Evolutionary conservation across 805 yeast genomes (phyloP), one percentile per base, ranked within the genome.

Genomic region (Ogataea allantospora): DNA sequence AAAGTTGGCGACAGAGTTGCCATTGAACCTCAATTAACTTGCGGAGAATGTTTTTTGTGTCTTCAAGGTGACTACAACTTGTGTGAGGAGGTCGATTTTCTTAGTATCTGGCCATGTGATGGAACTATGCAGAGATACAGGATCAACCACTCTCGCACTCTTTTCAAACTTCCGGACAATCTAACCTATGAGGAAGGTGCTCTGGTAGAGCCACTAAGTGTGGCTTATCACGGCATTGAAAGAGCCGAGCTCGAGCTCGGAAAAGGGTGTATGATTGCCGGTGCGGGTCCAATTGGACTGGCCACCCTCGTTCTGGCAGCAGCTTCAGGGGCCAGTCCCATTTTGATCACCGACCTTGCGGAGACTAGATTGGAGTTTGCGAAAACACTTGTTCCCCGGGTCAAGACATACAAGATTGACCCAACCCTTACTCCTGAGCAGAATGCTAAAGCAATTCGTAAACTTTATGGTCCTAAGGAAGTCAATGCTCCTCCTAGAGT

Each of bases 241-340:
- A 60, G 69, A 47, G 67, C 77, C 2, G 65, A 67, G 20, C 47
- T 75, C 20, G 60, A 58, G 38, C 50, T 73, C 14, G 80, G 79
- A 33, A 68, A 68, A 46, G 73, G 75, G 13, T 65, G 63, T 11
- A 52, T 71, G 29, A 61, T 76, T 34, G 65, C 71, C 28, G 81
- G 81, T 37, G 78, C 79, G 13, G 80, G 81, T 16, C 80, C 80
- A n/a, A 76, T 76, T 47, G 80, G 81, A n/a, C 55, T 75, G 29
- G 66, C 71, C 30, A 57, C 74, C 16, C 65, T 77, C 28, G 44
- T 68, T 3, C 52, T 73, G 26, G 77, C 77, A 8, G 62, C 67
- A 21, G 78, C 78, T 8, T 63, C 71, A 2, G 80, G 80, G 16
- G 76, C 77, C 7, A 62, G 70, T 23, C 80, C 80, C 19, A 44